Evolutionary conservation across 257 asterid species (phyloP).

Genomic region (Plectranthus barbatus): DNA sequence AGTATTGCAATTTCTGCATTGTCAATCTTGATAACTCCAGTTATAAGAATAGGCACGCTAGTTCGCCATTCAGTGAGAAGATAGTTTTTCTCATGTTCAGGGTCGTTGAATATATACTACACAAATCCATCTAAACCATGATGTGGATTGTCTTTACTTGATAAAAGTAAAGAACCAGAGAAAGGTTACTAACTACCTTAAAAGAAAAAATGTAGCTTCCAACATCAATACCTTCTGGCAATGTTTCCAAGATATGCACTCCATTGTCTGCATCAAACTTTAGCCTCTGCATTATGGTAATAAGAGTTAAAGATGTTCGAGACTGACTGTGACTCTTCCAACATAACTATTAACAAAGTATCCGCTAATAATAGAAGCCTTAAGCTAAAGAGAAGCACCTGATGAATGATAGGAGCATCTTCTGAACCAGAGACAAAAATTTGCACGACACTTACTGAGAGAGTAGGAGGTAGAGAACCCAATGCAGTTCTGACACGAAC

Average conservation of each 20-base stretch:
- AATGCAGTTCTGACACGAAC: constrained; percentile 70
- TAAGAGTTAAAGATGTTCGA: constrained; percentile 7
- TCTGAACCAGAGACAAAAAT: constrained; percentile 64
- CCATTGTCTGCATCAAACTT: constrained; percentile 52
- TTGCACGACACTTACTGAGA: constrained; percentile 83
- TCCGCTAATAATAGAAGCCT: constrained; percentile 9
- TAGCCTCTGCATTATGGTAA: constrained; percentile 56
- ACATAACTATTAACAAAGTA: neutral
- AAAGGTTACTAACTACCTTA: constrained; percentile 58
- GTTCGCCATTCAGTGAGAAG: constrained; percentile 89
- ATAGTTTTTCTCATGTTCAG: constrained; percentile 65
- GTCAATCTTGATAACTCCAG: constrained; percentile 58
- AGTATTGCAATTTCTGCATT: constrained; percentile 67
- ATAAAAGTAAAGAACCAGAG: constrained; percentile 3
- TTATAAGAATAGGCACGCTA: constrained; percentile 55
- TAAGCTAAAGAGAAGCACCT: constrained; percentile 42
- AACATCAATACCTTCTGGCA: constrained; percentile 60
- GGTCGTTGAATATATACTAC: constrained; percentile 62
- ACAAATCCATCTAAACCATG: constrained; percentile 2
- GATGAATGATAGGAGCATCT: constrained; percentile 74
- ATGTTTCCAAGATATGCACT: constrained; percentile 58
- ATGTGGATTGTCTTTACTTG: neutral
- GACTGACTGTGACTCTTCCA: too few relatives aligned
- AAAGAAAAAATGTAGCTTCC: constrained; percentile 68
- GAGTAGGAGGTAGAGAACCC: constrained; percentile 73